Base-by-base conservation (phyloP, 2,329 filamentous ascomycete genomes). In the Colletotrichum magnum region DNA sequence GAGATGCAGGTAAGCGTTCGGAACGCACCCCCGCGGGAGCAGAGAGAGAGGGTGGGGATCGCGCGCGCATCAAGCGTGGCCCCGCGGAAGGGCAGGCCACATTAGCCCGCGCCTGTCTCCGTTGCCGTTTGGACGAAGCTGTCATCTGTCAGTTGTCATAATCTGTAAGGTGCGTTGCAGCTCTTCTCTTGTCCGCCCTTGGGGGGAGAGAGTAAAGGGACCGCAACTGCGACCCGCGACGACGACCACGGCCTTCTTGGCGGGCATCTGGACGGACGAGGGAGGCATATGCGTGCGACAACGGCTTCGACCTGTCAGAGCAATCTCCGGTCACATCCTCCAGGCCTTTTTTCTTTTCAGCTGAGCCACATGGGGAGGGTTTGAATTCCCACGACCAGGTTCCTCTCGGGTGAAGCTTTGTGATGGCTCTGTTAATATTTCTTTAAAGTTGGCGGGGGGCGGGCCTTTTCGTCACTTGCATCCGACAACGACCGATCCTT, bases 121-220 rank as follows among this genome's bases (percentile, higher is more conserved):
- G 13, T 56, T 66, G 43, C 50, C 47, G 56, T 69, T 69, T 69
- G 66, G 7, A 60, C 57, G 62, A 52, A 69, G 62, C 50, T 66
- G 66, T 69, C 66, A 69, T 69, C 66, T 69, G 66, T 69, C 66
- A 66, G 56, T 69, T 69, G 56, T 69, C 66, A 66, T 59, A 36
- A 66, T 69, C 66, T 69, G 65, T 54, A 69, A 60, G 41, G 32
- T 54, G 36, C 43, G 41, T 69, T 36, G 32, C 32, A 36, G 32
- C 32, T 36, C 32, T 36, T 36, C 32, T 36, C 32, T 56, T 60
- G 28, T 69, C 41, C 45, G 39, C 18, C 39, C 16, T n/a, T 10
- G 7, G 28, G 21, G 21, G 21, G 21, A 18, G 21, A 24, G 21
- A 24, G 21, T 24, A 4, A 24, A 28, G 36, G 21, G 12, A 41